A percentile compares a stretch with the other conserved stretches of the same genome.
phyloP scores from a whole-genome alignment of 148 eudicot species.

The Heliamphora exappendiculata region DNA sequence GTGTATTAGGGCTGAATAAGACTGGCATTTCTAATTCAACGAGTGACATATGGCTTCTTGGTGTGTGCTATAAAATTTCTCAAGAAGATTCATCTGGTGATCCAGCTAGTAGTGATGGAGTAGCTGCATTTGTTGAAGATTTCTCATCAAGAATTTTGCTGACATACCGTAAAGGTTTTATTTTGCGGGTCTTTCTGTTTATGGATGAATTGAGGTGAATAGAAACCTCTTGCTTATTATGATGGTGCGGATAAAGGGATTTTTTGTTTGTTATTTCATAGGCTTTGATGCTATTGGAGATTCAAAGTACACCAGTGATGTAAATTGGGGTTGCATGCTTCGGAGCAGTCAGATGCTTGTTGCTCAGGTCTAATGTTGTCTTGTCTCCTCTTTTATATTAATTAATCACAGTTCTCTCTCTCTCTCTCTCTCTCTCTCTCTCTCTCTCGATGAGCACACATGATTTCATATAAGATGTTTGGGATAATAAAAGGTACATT shows the following conservation, averaged over 20 bases:
- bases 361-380: conserved; percentile 51
- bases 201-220: background rate
- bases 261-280: conserved; percentile 19
- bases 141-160: conserved; percentile 80
- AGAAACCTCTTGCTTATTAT: background rate
- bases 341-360: conserved; percentile 98
- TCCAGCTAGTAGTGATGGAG: conserved; percentile 50
- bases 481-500: conserved; percentile 6
- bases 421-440: background rate
- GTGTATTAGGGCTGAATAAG: conserved; percentile 52
- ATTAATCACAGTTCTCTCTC: background rate
- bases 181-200: background rate
- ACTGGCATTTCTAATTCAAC: conserved; percentile 39
- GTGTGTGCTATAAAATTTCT: conserved; percentile 61
- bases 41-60: conserved; percentile 89
- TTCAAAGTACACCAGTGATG: conserved; percentile 87
- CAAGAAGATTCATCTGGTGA: conserved; percentile 46
- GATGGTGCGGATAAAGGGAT: conserved; percentile 4
- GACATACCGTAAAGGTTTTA: conserved; percentile 83
- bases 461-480: background rate
- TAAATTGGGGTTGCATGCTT: conserved; percentile 96
- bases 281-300: conserved; percentile 84
- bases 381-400: background rate
- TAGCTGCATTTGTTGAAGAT: conserved; percentile 79
- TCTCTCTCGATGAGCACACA: background rate